These are phyloP conservation scores for Gossypium turneri DNA, from an alignment of 345 rosid species.

Conservation along the genomic window DNA sequence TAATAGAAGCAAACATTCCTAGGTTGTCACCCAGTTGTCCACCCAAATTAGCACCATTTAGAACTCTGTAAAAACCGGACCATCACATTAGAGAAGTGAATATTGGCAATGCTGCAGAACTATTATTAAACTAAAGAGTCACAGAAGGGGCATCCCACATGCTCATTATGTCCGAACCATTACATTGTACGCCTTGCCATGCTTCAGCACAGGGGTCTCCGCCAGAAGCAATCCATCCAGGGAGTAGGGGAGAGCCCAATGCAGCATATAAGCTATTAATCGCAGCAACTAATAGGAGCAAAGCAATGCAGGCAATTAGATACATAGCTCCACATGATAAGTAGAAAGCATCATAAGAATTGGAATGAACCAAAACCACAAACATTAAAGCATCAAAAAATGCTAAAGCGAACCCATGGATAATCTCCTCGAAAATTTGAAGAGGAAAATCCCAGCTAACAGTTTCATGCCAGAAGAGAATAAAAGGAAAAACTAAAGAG, in stretches of 20 bases:
- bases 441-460: background rate
- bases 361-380: slow-evolving; percentile 25
- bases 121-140: background rate
- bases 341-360: background rate
- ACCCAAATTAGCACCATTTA: slow-evolving; percentile 87
- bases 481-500: background rate
- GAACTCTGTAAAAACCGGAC: slow-evolving; percentile 41
- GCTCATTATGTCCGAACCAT: slow-evolving; percentile 46
- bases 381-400: background rate
- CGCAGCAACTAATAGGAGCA: slow-evolving; percentile 67
- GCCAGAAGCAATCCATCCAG: slow-evolving; percentile 84
- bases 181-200: slow-evolving; percentile 91
- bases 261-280: slow-evolving; percentile 69
- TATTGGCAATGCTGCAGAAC: background rate
- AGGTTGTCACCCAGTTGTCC: slow-evolving; percentile 84
- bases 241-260: slow-evolving; percentile 70
- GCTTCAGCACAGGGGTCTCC: slow-evolving; percentile 95
- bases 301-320: slow-evolving; percentile 37
- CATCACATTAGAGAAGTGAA: background rate
- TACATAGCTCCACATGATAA: slow-evolving; percentile 17
- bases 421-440: background rate
- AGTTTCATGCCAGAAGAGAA: background rate
- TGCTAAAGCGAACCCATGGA: background rate
- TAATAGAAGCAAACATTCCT: slow-evolving; percentile 61
- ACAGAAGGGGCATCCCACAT: slow-evolving; percentile 14